A percentile compares a stretch with the other conserved stretches of the same genome.
Conservation (phyloP, 1,284 basidiomycete genomes). For the Caloboletus firmus region DNA sequence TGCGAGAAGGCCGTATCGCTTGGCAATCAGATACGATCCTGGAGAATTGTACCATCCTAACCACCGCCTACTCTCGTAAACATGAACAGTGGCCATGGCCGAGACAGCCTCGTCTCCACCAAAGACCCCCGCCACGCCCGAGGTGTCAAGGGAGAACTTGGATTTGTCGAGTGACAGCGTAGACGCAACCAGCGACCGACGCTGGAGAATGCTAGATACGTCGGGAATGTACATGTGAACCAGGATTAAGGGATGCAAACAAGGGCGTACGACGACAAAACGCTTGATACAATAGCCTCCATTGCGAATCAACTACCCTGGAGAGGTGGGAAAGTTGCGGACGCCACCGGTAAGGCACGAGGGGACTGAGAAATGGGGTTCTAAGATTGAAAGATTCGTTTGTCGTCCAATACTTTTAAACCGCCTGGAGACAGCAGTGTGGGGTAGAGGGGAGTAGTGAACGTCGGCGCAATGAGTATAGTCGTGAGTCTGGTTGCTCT, state of each 20-base stretch:
- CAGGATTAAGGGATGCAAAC: neutral
- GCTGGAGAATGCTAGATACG: slow-evolving; percentile 15
- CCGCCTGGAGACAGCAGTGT: neutral
- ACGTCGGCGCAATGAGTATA: neutral
- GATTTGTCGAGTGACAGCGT: slow-evolving; percentile 19
- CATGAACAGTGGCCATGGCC: slow-evolving; percentile 37
- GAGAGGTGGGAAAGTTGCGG: neutral
- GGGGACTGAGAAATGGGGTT: neutral
- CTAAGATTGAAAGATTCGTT: too few species aligned
- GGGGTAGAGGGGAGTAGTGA: neutral
- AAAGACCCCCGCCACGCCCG: slow-evolving; percentile 33
- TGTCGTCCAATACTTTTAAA: neutral
- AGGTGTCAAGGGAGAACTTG: slow-evolving; percentile 27
- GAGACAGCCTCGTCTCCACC: slow-evolving; percentile 38
- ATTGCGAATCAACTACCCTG: slow-evolving; percentile 1
- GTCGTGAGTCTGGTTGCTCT: neutral
- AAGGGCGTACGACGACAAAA: slow-evolving; percentile 10
- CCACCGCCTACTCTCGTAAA: slow-evolving; percentile 32
- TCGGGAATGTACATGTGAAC: slow-evolving; percentile 27
- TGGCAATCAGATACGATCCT: slow-evolving; percentile 37
- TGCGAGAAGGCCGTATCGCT: slow-evolving; percentile 28
- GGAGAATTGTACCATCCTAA: slow-evolving; percentile 40
- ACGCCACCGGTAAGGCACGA: neutral
- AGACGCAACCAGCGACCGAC: slow-evolving; percentile 13
- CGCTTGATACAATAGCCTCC: neutral